Conservation (phyloP, 257 asterid genomes). For the Scutellaria minor region DNA sequence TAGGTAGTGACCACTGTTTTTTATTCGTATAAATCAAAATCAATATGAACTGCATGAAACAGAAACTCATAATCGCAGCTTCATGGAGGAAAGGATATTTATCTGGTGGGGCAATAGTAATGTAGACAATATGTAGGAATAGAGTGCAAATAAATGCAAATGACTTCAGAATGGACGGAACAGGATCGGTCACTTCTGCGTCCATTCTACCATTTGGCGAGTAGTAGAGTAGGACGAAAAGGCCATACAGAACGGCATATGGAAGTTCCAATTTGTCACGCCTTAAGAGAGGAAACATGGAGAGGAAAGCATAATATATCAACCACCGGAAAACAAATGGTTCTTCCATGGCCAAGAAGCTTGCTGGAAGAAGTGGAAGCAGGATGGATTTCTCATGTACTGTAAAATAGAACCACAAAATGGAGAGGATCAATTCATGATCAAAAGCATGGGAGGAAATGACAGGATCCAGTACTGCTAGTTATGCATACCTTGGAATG, state of each 20-base stretch:
- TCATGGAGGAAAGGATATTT: slow-evolving; percentile 84
- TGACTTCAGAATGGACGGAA: slow-evolving; percentile 39
- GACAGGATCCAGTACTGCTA: slow-evolving; percentile 28
- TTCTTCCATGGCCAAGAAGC: slow-evolving; percentile 81
- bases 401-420: slow-evolving; percentile 45
- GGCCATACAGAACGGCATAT: slow-evolving; percentile 66
- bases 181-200: slow-evolving; percentile 38
- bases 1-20: slow-evolving; percentile 67
- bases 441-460: not conserved
- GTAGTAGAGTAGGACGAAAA: slow-evolving; percentile 70
- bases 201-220: slow-evolving; percentile 61
- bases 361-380: slow-evolving; percentile 94
- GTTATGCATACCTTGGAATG: slow-evolving; percentile 84
- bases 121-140: slow-evolving; percentile 67
- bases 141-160: slow-evolving; percentile 56
- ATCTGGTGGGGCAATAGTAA: slow-evolving; percentile 72
- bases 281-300: slow-evolving; percentile 90
- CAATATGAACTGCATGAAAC: slow-evolving; percentile 74
- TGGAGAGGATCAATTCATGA: slow-evolving; percentile 22
- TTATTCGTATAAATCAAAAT: slow-evolving; percentile 56
- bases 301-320: slow-evolving; percentile 63
- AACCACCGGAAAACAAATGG: slow-evolving; percentile 79
- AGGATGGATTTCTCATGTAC: slow-evolving; percentile 94
- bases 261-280: slow-evolving; percentile 77
- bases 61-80: slow-evolving; percentile 85